Percentiles rank a stretch among this genome's conserved stretches.
These are phyloP conservation scores for Heterobasidion parviporum DNA, from an alignment of 1,284 basidiomycete species.

Conservation along the genomic window DNA sequence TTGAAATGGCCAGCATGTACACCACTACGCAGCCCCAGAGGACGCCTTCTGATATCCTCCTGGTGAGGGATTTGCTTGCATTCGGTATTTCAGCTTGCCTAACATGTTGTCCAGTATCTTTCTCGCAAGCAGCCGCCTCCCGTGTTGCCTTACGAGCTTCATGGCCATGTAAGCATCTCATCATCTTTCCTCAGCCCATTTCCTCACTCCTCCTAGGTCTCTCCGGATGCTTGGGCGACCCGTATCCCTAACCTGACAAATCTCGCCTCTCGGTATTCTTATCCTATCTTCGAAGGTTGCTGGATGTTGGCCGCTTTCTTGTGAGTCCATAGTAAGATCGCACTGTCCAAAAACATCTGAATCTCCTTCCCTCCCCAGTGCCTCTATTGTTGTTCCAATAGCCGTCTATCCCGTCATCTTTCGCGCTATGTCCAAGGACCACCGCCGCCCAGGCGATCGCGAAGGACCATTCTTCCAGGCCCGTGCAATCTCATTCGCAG, in stretches of 20 bases:
- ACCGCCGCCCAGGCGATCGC: slow-evolving; percentile 8
- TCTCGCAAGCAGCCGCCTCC: slow-evolving; percentile 14
- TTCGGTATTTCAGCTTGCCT: not conserved
- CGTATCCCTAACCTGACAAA: slow-evolving; percentile 32
- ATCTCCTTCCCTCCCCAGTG: slow-evolving; percentile 17
- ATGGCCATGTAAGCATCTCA: slow-evolving; percentile 17
- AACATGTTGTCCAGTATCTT: slow-evolving; percentile 15
- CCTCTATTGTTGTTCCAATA: slow-evolving; percentile 33
- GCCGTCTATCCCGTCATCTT: slow-evolving; percentile 29
- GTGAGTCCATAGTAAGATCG: slow-evolving; percentile 22
- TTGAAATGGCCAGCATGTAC: not conserved
- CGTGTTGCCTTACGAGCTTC: slow-evolving; percentile 21
- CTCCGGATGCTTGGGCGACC: slow-evolving; percentile 34
- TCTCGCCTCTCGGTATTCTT: slow-evolving; percentile 33
- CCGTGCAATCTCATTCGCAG: slow-evolving; percentile 27
- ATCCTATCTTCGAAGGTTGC: slow-evolving; percentile 36
- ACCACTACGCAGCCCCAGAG: not conserved
- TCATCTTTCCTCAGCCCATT: not conserved
- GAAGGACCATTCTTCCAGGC: slow-evolving; percentile 23
- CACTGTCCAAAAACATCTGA: not conserved
- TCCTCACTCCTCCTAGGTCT: slow-evolving; percentile 23
- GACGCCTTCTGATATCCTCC: not conserved
- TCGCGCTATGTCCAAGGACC: slow-evolving; percentile 16
- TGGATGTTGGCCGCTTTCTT: slow-evolving; percentile 32
- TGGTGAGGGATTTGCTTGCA: not conserved